Percentiles rank a stretch among this genome's conserved stretches.
These are phyloP conservation scores for Discostella pseudostelligera DNA, from an alignment of 108 stramenopile genomes.

Conservation along the genomic window DNA sequence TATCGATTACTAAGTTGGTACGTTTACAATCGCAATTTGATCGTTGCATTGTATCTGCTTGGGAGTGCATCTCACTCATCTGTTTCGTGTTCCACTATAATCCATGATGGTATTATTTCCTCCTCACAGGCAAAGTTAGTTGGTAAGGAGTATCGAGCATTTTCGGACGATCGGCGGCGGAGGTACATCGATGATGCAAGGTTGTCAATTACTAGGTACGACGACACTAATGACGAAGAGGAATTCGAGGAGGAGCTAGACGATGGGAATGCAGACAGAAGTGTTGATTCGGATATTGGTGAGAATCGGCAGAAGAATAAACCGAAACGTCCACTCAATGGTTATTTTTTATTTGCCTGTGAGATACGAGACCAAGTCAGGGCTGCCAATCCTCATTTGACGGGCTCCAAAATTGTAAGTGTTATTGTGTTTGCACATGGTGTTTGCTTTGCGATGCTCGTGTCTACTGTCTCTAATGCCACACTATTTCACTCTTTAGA, in stretches of 20 bases:
- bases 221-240: neutral
- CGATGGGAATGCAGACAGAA: too few species aligned
- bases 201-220: neutral
- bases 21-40: too few species aligned
- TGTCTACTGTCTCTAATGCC: too few species aligned
- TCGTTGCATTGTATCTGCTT: too few species aligned
- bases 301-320: neutral
- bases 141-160: too few species aligned
- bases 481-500: neutral
- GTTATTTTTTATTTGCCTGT: constrained; percentile 31
- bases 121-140: too few species aligned
- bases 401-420: neutral
- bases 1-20: too few species aligned
- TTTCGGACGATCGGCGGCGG: too few species aligned
- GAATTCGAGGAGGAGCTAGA: neutral
- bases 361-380: constrained; percentile 14
- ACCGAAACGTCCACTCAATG: constrained; percentile 28
- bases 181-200: too few species aligned
- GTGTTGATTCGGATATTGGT: neutral
- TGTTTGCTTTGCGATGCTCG: neutral
- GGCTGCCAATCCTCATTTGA: constrained; percentile 25
- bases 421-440: neutral
- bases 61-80: too few species aligned
- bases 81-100: too few species aligned
- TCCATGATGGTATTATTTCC: too few species aligned